phyloP scores from a whole-genome alignment of 257 asterid species.

The Solanum sitiens region DNA sequence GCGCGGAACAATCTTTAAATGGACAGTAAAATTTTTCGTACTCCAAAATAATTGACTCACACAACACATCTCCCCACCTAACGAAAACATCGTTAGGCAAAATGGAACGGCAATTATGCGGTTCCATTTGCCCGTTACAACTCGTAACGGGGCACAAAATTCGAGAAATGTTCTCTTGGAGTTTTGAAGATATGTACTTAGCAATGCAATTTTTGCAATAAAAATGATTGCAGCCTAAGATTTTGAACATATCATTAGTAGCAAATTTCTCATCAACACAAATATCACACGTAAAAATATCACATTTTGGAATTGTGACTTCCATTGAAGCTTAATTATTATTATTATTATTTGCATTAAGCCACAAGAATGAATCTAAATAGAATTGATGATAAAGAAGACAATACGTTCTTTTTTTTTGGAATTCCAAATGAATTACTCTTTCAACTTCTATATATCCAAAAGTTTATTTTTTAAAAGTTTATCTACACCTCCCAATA shows the following conservation, averaged over 20 bases:
- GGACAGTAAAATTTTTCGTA: slow-evolving; percentile 55
- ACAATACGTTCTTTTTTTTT: too few species aligned
- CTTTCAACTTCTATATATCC: background rate
- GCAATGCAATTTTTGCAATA: slow-evolving; percentile 36
- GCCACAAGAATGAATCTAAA: background rate
- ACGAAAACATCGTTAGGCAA: slow-evolving; percentile 48
- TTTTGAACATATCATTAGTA: slow-evolving; percentile 3
- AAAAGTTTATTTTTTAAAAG: too few species aligned
- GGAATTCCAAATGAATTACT: background rate
- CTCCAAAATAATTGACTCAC: slow-evolving; percentile 42
- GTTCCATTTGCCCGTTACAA: slow-evolving; percentile 42
- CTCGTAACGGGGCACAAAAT: slow-evolving; percentile 39
- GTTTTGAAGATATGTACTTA: slow-evolving; percentile 37
- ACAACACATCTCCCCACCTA: slow-evolving; percentile 57
- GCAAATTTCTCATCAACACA: slow-evolving; percentile 37
- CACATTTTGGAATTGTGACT: background rate
- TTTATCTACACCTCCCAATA: background rate
- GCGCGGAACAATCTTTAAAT: slow-evolving; percentile 44
- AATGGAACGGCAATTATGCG: slow-evolving; percentile 34
- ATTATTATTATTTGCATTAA: background rate
- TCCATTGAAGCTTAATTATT: background rate
- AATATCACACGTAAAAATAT: slow-evolving; percentile 33
- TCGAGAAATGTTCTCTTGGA: slow-evolving; percentile 24
- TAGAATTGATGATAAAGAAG: background rate
- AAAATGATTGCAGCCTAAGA: slow-evolving; percentile 33